These are phyloP conservation scores for Pseudogymnoascus sp. DNA, from an alignment of 2,329 filamentous ascomycete species.

Conservation along the genomic window DNA sequence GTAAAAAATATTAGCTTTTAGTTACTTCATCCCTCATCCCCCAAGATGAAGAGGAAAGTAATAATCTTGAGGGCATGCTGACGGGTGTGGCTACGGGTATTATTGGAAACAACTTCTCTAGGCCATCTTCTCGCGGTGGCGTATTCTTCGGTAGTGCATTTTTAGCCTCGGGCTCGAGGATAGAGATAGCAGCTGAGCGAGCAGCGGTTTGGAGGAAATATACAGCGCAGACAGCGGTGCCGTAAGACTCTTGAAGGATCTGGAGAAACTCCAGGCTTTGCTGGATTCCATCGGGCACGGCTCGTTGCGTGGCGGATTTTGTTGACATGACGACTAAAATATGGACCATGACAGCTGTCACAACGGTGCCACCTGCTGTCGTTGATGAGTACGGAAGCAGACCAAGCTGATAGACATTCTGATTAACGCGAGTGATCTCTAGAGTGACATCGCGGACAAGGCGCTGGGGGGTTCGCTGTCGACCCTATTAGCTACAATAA, in stretches of 20 bases:
- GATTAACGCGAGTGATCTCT: background rate
- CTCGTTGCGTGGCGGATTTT: background rate
- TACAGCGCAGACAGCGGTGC: background rate
- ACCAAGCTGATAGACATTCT: background rate
- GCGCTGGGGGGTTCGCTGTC: background rate
- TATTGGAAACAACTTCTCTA: background rate
- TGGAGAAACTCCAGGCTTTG: background rate
- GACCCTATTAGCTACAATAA: background rate
- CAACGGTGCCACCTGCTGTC: background rate
- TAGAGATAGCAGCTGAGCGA: background rate
- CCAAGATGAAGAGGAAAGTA: background rate
- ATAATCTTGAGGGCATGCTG: background rate
- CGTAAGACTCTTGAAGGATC: background rate
- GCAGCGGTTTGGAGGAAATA: background rate
- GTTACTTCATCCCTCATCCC: background rate
- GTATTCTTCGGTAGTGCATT: background rate
- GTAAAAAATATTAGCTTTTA: no score
- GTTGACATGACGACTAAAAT: background rate
- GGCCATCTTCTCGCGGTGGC: background rate
- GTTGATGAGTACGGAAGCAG: background rate
- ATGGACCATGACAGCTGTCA: background rate
- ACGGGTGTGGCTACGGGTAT: background rate
- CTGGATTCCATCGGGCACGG: background rate
- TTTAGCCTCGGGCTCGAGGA: background rate
- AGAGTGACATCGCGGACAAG: background rate